These are phyloP conservation scores for Clarkia xantiana DNA, from an alignment of 345 rosid genomes.

Conservation along the genomic window DNA sequence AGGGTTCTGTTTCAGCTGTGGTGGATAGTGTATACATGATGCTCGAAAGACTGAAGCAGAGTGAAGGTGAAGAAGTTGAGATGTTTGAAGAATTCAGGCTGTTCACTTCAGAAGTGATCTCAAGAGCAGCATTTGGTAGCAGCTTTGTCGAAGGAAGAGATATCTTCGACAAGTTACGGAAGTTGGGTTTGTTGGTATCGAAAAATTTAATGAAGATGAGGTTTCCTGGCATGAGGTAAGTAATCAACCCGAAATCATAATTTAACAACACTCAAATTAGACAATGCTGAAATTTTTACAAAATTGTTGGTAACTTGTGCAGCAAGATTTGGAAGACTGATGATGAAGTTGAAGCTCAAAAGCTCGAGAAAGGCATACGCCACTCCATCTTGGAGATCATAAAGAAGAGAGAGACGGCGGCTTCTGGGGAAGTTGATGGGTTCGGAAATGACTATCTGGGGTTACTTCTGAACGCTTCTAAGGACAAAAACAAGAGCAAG, in stretches of 20 bases:
- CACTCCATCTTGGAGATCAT: slow-evolving; percentile 9
- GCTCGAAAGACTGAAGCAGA: slow-evolving; percentile 28
- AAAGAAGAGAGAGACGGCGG: slow-evolving; percentile 14
- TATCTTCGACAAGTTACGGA: slow-evolving; percentile 23
- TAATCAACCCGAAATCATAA: not conserved
- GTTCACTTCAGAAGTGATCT: slow-evolving; percentile 32
- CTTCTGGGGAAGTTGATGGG: slow-evolving; percentile 1
- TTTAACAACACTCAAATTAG: not conserved
- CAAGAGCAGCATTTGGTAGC: slow-evolving; percentile 40
- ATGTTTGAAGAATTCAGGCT: slow-evolving; percentile 22
- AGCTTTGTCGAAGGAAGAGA: slow-evolving; percentile 27
- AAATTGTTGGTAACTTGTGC: not conserved
- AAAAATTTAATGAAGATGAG: slow-evolving; percentile 9
- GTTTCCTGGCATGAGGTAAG: slow-evolving; percentile 21
- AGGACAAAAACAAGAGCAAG: slow-evolving; percentile 6
- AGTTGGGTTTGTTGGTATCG: slow-evolving; percentile 5
- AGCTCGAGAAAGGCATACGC: slow-evolving; percentile 8
- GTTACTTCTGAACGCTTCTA: slow-evolving; percentile 12
- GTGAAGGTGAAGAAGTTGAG: slow-evolving; percentile 24
- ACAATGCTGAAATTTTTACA: not conserved
- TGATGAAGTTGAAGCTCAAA: slow-evolving; percentile 13
- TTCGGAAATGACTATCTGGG: slow-evolving; percentile 23
- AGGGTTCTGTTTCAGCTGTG: slow-evolving; percentile 26
- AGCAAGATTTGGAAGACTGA: slow-evolving; percentile 15
- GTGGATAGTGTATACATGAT: slow-evolving; percentile 22